phyloP scores from a whole-genome alignment of 2,329 filamentous ascomycete species.

The Botrytis elliptica region DNA sequence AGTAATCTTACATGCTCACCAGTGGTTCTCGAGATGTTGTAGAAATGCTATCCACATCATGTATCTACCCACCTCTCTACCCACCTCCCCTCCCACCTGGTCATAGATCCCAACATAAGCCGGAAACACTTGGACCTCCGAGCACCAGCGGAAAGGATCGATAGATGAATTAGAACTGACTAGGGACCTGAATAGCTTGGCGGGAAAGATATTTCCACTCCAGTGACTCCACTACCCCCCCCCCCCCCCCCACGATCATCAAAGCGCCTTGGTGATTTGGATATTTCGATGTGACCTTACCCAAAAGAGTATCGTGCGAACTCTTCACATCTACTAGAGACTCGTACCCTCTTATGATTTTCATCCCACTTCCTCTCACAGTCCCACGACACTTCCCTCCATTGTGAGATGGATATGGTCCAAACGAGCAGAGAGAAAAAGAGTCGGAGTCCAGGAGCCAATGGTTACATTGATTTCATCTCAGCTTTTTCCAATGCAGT shows the following conservation, averaged over 20 bases:
- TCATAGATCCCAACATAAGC: background rate
- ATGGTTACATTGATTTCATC: background rate
- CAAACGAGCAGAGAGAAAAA: background rate
- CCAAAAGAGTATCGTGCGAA: background rate
- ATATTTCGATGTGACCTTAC: background rate
- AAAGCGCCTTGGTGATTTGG: background rate
- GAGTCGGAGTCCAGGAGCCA: background rate
- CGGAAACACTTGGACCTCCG: constrained; percentile 7
- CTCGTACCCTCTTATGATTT: background rate
- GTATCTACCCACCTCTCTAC: too few relatives aligned
- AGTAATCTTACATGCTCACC: too few relatives aligned
- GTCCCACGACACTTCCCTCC: background rate
- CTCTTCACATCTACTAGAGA: background rate
- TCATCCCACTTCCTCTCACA: background rate
- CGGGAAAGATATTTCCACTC: background rate
- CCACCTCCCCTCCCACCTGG: too few relatives aligned
- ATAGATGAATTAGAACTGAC: background rate
- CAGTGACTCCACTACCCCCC: background rate
- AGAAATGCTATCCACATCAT: too few relatives aligned
- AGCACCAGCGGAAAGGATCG: background rate
- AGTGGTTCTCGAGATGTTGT: too few relatives aligned
- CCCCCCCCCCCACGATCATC: background rate
- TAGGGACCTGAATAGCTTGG: background rate
- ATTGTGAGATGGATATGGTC: background rate
- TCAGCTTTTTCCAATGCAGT: constrained; percentile 6